phyloP scores from a whole-genome alignment of 257 asterid genomes.

The Penstemon barbatus region DNA sequence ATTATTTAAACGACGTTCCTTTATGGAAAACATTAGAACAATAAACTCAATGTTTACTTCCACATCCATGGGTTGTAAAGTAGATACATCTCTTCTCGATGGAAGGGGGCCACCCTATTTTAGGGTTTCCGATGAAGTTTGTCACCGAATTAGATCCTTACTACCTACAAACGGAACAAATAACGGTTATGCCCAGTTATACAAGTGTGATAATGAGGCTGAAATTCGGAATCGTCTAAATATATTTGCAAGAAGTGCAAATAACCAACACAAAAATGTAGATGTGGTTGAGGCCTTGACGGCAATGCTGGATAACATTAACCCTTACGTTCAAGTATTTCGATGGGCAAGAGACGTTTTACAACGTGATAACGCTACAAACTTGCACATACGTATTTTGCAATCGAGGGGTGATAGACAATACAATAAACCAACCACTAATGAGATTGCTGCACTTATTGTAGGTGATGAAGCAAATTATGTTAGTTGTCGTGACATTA shows the following conservation, averaged over 20 bases:
- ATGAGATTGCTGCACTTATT: no score
- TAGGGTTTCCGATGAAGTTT: background rate
- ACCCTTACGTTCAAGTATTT: conserved; percentile 1
- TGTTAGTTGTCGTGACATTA: no score
- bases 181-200: background rate
- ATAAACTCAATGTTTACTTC: no score
- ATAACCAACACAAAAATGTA: background rate
- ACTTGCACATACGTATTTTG: no score
- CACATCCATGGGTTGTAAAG: background rate
- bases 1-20: no score
- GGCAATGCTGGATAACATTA: background rate
- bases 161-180: background rate
- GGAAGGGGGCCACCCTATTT: background rate
- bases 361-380: no score
- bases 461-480: no score
- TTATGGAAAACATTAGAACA: no score
- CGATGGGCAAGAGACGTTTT: background rate
- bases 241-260: no score
- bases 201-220: background rate
- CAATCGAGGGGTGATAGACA: no score
- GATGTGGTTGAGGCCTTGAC: background rate
- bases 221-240: background rate
- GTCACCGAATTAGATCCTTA: conserved; percentile 12
- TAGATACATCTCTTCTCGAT: background rate
- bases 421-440: no score